Evolutionary conservation across 768 basidiomycete genomes (phyloP), one percentile per base, ranked within the genome.

Genomic region (Boletus pseudopeckii): DNA sequence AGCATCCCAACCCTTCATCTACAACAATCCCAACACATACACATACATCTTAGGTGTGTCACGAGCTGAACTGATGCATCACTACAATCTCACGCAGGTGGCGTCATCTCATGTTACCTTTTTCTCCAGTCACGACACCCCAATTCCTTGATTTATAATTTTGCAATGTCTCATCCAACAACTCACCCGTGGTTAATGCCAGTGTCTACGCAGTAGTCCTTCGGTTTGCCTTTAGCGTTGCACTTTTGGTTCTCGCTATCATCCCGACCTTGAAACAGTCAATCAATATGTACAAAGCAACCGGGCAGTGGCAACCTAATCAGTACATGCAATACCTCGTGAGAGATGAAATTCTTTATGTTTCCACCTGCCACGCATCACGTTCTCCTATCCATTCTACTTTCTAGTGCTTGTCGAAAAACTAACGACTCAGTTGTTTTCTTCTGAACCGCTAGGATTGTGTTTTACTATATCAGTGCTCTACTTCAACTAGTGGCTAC

Each of bases 271-370:
- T 46, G 37, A 50, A 33, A 17, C 22, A 48, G 36, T 39, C 46
- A 4, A 3, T 55, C 5, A n/a, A 24, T 2, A 55, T 48, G 57
- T 47, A 55, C 50, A 44, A 39, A 15, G 41, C 53, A 7, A 55
- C 54, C 5, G 48, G 45, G 22, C 57, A 20, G 17, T 58, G 53
- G 57, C 45, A 44, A 3, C 41, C 40, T 9, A 58, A 55, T 26
- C 28, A 26, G 22, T 58, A 45, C 34, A 30, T 30, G 8, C 8
- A 30, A 30, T 8, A 9, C 8, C 9, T 30, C 28, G 28, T 30
- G 28, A 30, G 28, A 8, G 28, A 30, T 9, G 28, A 8, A 8
- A 30, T 30, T 30, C 7, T 30, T 30, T 30, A 30, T 30, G 28
- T 30, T 30, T 30, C 28, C 28, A 30, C 9, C 9, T 9, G 28